Conservation (phyloP, 768 basidiomycete species). For the Suillus subalutaceus region DNA sequence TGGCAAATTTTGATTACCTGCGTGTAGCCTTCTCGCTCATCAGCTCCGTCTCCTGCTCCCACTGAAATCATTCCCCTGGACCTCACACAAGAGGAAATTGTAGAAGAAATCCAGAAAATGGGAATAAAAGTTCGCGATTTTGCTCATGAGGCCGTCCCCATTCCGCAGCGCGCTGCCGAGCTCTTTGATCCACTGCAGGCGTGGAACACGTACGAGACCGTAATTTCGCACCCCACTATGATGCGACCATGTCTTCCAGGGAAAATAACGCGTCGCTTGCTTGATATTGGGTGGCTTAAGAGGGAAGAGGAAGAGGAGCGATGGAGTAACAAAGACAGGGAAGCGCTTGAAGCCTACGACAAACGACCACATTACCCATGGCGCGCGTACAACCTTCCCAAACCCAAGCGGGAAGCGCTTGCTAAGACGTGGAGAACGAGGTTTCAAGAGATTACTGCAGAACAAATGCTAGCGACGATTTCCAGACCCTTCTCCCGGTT, state of each 20-base stretch:
- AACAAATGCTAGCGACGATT: conserved; percentile 29
- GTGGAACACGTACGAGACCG: conserved; percentile 33
- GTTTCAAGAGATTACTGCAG: conserved; percentile 36
- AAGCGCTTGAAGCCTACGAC: conserved; percentile 31
- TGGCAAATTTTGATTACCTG: not conserved
- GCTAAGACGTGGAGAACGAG: conserved; percentile 28
- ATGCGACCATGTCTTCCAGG: conserved; percentile 26
- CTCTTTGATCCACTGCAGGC: conserved; percentile 34
- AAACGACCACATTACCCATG: conserved; percentile 28
- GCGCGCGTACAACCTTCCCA: conserved; percentile 24
- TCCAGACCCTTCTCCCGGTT: conserved; percentile 26
- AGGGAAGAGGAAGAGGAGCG: conserved; percentile 24
- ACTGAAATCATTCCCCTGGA: conserved; percentile 37
- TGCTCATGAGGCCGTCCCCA: conserved; percentile 26
- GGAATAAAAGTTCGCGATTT: conserved; percentile 38
- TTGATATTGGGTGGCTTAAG: conserved; percentile 33
- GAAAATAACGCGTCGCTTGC: conserved; percentile 29
- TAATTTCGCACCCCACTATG: conserved; percentile 23
- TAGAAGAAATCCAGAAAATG: conserved; percentile 30
- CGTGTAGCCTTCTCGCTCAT: conserved; percentile 17
- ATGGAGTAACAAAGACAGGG: conserved; percentile 29
- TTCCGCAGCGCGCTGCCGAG: conserved; percentile 23
- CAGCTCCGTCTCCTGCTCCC: conserved; percentile 35
- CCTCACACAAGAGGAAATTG: conserved; percentile 37
- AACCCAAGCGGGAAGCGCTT: conserved; percentile 30